Evolutionary conservation across 352 stramenopile species (phyloP).

Genomic region (Globisporangium carolinianum): DNA sequence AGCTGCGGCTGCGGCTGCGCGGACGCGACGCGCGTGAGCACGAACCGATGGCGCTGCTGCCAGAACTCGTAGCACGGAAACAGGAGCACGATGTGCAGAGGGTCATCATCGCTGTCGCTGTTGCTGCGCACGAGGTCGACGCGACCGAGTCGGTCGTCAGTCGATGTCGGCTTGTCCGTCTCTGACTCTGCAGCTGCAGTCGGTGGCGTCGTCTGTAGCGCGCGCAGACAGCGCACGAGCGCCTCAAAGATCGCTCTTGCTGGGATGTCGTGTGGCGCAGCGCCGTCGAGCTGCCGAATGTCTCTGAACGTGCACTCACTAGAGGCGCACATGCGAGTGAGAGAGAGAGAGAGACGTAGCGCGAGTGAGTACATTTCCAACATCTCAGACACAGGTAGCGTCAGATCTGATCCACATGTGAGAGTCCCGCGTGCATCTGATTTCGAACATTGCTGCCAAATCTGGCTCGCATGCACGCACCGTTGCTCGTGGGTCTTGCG

Average conservation of each 20-base stretch:
- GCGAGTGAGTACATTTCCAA: background rate
- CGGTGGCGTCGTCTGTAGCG: conserved; percentile 5
- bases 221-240: conserved; percentile 22
- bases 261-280: conserved; percentile 14
- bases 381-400: too few species aligned
- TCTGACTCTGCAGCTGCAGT: conserved; percentile 2
- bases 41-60: conserved; percentile 23
- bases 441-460: too few species aligned
- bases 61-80: conserved; percentile 37
- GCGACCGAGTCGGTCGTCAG: conserved; percentile 18
- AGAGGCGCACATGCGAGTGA: background rate
- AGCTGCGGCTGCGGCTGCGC: conserved; percentile 7
- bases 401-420: background rate
- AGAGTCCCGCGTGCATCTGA: background rate
- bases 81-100: conserved; percentile 20
- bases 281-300: conserved; percentile 18
- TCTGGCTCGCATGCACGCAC: background rate
- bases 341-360: background rate
- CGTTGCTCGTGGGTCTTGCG: conserved; percentile 17
- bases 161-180: conserved; percentile 7
- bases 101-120: background rate
- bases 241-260: conserved; percentile 21
- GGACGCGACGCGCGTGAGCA: conserved; percentile 18
- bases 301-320: conserved; percentile 23
- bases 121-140: conserved; percentile 16